A percentile compares a stretch with the other conserved stretches of the same genome.
phyloP scores from a whole-genome alignment of 768 basidiomycete genomes.

The Boletus coccyginus region DNA sequence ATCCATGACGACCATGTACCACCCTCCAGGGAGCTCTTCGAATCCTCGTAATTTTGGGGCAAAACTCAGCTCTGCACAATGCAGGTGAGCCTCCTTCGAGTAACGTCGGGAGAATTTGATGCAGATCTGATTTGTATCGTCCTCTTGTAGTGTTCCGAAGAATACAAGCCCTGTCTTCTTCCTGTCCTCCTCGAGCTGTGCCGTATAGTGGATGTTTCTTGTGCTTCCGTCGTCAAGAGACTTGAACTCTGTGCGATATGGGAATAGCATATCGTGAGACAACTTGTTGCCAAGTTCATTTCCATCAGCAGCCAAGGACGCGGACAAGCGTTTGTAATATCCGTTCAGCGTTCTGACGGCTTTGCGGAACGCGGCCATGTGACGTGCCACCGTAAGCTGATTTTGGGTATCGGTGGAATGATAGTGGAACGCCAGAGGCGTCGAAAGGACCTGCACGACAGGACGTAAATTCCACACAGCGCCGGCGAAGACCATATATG shows the following conservation, averaged over 20 bases:
- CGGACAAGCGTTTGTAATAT: conserved; percentile 21
- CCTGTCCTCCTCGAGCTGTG: too few relatives aligned
- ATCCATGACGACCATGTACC: not conserved
- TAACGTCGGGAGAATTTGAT: conserved; percentile 30
- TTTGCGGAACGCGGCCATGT: conserved; percentile 27
- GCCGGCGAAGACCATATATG: conserved; percentile 28
- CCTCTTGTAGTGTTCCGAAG: not conserved
- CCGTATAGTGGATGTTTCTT: too few relatives aligned
- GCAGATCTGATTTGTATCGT: conserved; percentile 9
- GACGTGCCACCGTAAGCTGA: conserved; percentile 4
- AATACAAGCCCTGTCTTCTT: not conserved
- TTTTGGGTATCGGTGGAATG: conserved; percentile 18
- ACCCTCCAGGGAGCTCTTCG: not conserved
- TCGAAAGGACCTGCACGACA: conserved; percentile 23
- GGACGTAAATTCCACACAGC: conserved; percentile 24
- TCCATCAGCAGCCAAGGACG: too few relatives aligned
- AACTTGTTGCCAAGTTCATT: too few relatives aligned
- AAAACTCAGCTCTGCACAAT: not conserved
- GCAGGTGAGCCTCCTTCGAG: conserved; percentile 25
- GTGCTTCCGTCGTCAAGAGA: too few relatives aligned
- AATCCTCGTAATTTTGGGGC: not conserved
- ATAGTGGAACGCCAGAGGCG: conserved; percentile 21
- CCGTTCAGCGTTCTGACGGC: conserved; percentile 18
- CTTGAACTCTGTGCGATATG: too few relatives aligned
- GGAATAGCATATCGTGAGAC: too few relatives aligned